Base-by-base conservation (phyloP, 129 eudicot species). In the Escallonia rubra region DNA sequence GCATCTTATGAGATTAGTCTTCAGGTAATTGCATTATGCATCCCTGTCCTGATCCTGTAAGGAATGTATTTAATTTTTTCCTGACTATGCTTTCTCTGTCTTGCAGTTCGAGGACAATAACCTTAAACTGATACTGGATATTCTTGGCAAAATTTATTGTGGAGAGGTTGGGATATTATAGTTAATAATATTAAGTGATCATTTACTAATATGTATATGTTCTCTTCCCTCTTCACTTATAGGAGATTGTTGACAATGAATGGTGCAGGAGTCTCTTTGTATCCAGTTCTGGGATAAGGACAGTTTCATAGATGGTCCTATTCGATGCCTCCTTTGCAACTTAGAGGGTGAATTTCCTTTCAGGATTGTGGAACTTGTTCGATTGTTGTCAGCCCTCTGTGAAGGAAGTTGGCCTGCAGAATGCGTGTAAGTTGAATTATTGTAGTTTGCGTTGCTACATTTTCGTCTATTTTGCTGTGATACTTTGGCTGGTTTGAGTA, bases 371-470 rank as follows among this genome's bases (percentile, higher is more conserved):
- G 95, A 93, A 65, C 81, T 93, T 77, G 77, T 87, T 52, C 71
- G 80, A 70, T 69, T 93, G 74, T 84, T 89, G 57, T 86, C 98
- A 45, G 83, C 96, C 63, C 95, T 93, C 54, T 78, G 83, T 71
- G 96, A 93, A 81, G 96, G 98, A 82, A 63, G 82, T 43, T 93
- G 98, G 98, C 98, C 98, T 64, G 83, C 98, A 23, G 96, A 87
- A 72, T 93, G 98, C 59, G 96, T 85, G 98, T 92, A 89, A 92
- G 97, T 86, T 64, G 63, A 44, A 13, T 43, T 4, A 69, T 23
- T 23, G 0, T 23, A 23, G 34, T 23, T 23, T 23, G 34, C 34
- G 1, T 23, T 23, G 34, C 34, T 23, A 23, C 34, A 23, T 23
- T 23, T 23, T 23, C 34, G 34, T 23, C 34, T 23, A 23, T 0